These are phyloP conservation scores for Alternaria sp. DNA, from an alignment of 2,329 filamentous ascomycete species.

Conservation along the genomic window DNA sequence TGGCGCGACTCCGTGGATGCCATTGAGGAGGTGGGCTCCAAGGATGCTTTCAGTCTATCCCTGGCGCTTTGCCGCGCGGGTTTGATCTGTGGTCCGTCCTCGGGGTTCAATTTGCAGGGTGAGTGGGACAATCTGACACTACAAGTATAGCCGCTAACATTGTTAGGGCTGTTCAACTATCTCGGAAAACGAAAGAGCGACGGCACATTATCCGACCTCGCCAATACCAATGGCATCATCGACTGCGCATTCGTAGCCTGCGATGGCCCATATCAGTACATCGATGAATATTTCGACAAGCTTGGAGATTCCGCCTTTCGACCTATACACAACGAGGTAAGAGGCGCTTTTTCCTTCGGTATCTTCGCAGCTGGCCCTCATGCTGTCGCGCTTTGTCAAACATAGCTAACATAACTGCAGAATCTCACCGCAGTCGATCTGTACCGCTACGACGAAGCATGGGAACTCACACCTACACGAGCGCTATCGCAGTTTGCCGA, in stretches of 20 bases:
- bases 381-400: not conserved
- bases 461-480: slow-evolving; percentile 22
- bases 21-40: slow-evolving; percentile 63
- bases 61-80: slow-evolving; percentile 64
- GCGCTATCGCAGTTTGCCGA: slow-evolving; percentile 18
- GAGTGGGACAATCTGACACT: slow-evolving; percentile 30
- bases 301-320: slow-evolving; percentile 48
- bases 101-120: slow-evolving; percentile 63
- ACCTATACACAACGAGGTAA: slow-evolving; percentile 25
- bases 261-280: slow-evolving; percentile 69
- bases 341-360: not conserved
- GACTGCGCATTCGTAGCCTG: slow-evolving; percentile 62
- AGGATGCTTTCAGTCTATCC: slow-evolving; percentile 61
- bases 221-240: slow-evolving; percentile 13
- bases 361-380: too few species aligned
- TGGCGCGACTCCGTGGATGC: slow-evolving; percentile 64
- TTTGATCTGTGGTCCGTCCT: slow-evolving; percentile 66
- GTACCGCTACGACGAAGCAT: slow-evolving; percentile 31
- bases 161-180: slow-evolving; percentile 24
- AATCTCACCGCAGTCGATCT: slow-evolving; percentile 26
- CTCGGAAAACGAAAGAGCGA: slow-evolving; percentile 17
- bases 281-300: slow-evolving; percentile 66
- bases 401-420: slow-evolving; percentile 9
- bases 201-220: slow-evolving; percentile 17
- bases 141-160: not conserved